A percentile compares a stretch with the other conserved stretches of the same genome.
phyloP scores from a whole-genome alignment of 805 yeast species.

The Starmerella apis region DNA sequence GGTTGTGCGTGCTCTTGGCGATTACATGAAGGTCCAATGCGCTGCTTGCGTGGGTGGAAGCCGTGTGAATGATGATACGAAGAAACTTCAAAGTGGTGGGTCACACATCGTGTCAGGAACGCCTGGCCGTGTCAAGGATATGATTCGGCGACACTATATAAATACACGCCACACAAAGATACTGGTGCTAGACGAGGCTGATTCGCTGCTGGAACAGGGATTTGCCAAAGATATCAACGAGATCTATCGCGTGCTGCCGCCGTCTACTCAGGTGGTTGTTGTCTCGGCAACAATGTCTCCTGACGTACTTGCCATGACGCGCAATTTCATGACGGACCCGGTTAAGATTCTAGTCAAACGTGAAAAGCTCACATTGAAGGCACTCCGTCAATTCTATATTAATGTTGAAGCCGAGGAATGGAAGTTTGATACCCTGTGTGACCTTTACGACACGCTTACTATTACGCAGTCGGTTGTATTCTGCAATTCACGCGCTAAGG shows the following conservation, averaged over 20 bases:
- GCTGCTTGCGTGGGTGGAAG: slow-evolving; percentile 95
- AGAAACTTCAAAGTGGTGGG: slow-evolving; percentile 59
- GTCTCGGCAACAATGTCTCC: slow-evolving; percentile 89
- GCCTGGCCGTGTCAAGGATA: slow-evolving; percentile 89
- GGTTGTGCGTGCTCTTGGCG: slow-evolving; percentile 78
- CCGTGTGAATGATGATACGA: slow-evolving; percentile 64
- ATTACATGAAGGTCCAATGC: slow-evolving; percentile 72
- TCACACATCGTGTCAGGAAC: slow-evolving; percentile 93
- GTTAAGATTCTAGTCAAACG: slow-evolving; percentile 87
- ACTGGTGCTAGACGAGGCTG: slow-evolving; percentile 93
- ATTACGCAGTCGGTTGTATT: slow-evolving; percentile 96
- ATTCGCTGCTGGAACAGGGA: slow-evolving; percentile 84
- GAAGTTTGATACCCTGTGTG: slow-evolving; percentile 92
- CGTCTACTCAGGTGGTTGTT: slow-evolving; percentile 81
- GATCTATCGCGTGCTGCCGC: slow-evolving; percentile 73
- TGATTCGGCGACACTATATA: slow-evolving; percentile 74
- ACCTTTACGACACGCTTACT: slow-evolving; percentile 85
- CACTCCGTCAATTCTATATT: slow-evolving; percentile 84
- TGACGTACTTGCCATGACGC: slow-evolving; percentile 84
- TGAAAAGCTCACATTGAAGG: slow-evolving; percentile 89
- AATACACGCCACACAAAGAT: slow-evolving; percentile 69
- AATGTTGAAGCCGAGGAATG: slow-evolving; percentile 85
- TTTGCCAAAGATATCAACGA: slow-evolving; percentile 93
- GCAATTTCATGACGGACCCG: slow-evolving; percentile 87
- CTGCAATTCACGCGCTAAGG: slow-evolving; percentile 94